Evolutionary conservation across 2,329 filamentous ascomycete genomes (phyloP), one percentile per base, ranked within the genome.

Genomic region (Colletotrichum agaves): DNA sequence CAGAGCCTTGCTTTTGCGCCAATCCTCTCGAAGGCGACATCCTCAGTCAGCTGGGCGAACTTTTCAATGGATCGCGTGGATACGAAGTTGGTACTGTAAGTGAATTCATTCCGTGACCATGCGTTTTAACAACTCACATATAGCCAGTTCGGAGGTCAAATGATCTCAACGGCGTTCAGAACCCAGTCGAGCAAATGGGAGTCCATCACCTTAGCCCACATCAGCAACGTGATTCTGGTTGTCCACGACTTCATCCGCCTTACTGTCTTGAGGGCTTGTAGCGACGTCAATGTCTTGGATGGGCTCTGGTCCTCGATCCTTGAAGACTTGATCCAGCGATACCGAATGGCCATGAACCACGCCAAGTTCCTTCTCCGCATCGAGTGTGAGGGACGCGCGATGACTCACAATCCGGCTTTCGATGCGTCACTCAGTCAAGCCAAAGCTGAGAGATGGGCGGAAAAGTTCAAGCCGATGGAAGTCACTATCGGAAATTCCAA

Each of bases 111-210:
- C 6, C 6, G 5, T 11, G 13, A 5, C 1, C 5, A 7, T 15
- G 11, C 19, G 2, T 31, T 41, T 23, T 5, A 11, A 4, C 6
- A 13, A 37, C 49, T 27, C 15, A 55, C 15, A 1, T 2, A 10
- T 3, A 1, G 63, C 23, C 23, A 78, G 80, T 82, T 82, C 41
- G 74, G 76, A n/a, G 74, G 77, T 0, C 71, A 75, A 0, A 70
- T 88, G 23, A 72, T 89, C 0, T 74, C 80, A 0, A 77, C 73
- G 0, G 76, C 80, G 0, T 88, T 90, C 74, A 81, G 82, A 23
- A 81, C 83, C 37, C 87, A 90, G 63, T 83, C 87, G 0, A 69
- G 71, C 8, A 87, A 86, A 17, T 90, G 88, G 88, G 72, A 78
- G 0, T 44, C 63, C 0, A 72, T 90, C 1, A 80, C 83, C 0